These are phyloP conservation scores for Vitis labrusca DNA, from an alignment of 164 flowering plant species.

Conservation along the genomic window DNA sequence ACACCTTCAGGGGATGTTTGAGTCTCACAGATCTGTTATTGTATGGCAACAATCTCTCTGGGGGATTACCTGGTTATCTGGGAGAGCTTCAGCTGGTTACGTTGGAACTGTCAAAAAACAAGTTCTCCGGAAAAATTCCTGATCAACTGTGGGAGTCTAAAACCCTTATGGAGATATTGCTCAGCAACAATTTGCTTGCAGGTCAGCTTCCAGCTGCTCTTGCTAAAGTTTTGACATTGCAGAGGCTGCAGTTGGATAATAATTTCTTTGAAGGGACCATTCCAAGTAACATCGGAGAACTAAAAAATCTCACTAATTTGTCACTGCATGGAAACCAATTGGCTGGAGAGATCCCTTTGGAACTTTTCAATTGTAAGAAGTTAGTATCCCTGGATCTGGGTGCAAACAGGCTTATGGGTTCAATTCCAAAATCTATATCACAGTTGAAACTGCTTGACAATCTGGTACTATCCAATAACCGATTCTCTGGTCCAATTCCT, in stretches of 20 bases:
- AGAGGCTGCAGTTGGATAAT: constrained; percentile 48
- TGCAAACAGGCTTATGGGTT: constrained; percentile 31
- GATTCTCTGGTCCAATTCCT: constrained; percentile 54
- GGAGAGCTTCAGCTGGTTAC: constrained; percentile 50
- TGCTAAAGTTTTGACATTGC: constrained; percentile 25
- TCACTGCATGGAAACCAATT: constrained; percentile 56
- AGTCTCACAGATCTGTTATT: constrained; percentile 46
- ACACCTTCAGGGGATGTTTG: constrained; percentile 41
- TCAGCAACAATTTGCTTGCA: constrained; percentile 44
- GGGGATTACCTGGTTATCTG: constrained; percentile 53
- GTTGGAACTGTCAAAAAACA: constrained; percentile 52
- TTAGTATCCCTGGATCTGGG: constrained; percentile 62
- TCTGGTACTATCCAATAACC: not conserved
- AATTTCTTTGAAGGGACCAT: constrained; percentile 54
- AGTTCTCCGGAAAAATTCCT: constrained; percentile 52
- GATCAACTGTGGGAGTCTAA: constrained; percentile 50
- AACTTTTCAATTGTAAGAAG: constrained; percentile 44
- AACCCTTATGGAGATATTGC: constrained; percentile 54
- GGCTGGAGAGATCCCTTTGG: constrained; percentile 47
- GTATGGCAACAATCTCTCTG: constrained; percentile 46
- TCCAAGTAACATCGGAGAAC: constrained; percentile 46
- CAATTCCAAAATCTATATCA: no score
- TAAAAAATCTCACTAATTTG: constrained; percentile 58
- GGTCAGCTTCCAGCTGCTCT: constrained; percentile 41
- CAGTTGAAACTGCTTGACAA: no score